Base-by-base conservation (phyloP, 352 stramenopile genomes). In the Phytopythium sindhum region DNA sequence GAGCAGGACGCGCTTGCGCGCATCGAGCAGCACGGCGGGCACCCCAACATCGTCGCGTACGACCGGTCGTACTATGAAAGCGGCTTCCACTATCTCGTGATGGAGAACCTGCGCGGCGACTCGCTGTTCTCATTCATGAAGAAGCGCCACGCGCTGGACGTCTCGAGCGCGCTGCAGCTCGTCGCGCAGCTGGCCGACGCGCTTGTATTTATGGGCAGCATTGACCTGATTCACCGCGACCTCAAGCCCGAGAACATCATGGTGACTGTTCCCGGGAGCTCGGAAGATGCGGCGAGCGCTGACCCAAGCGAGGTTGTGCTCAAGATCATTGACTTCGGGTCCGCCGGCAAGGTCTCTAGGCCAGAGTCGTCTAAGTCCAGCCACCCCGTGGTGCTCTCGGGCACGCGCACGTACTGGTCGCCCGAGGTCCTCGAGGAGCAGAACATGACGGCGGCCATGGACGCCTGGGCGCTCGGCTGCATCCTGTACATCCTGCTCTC, bases 241-340 rank as follows among this genome's bases (percentile, higher is more conserved):
- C 70, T 97, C 19, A 97, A 97, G 62, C 89, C 89, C 0, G 89
- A 95, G 63, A 97, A 97, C 61, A 77, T 97, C 62, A 90, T 97
- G 75, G 63, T 96, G 14, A 29, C 60, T 37, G 33, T 35, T 14
- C 44, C 44, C 19, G 60, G 47, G 28, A 42, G 61, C 41, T 35
- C 60, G 21, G 48, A 45, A 41, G 57, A 75, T 4, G 67, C 89
- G 1, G 69, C 62, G n/a, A 11, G 4, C 2, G 31, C 53, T 11
- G 53, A 29, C 3, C 12, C 33, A 6, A 33, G 33, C 53, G 53
- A 59, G 33, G 14, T 59, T n/a, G 33, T 41, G 29, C 70, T 95
- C 57, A 97, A 97, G 65, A 81, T 97, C 44, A 95, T 95, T 48
- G 89, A 97, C 72, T 95, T 97, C 70, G 89, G 89, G 5, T 92